Percentiles rank a stretch among this genome's conserved stretches.
These are phyloP conservation scores for Agaricus bisporus DNA, from an alignment of 768 basidiomycete species.

Conservation along the genomic window DNA sequence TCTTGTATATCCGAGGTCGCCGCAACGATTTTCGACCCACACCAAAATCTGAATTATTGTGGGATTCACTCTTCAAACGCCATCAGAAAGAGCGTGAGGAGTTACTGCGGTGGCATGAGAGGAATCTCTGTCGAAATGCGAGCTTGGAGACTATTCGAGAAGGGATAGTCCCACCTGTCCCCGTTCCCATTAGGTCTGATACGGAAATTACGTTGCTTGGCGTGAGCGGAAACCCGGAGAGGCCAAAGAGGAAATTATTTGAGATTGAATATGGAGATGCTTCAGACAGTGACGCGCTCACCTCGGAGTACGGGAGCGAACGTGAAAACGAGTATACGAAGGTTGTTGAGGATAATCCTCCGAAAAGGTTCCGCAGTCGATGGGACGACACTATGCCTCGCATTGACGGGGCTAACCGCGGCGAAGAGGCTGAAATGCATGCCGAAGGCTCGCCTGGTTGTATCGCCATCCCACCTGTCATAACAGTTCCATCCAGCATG, in stretches of 20 bases:
- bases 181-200: not conserved
- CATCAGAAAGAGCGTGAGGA: constrained; percentile 55
- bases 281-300: constrained; percentile 1
- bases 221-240: not conserved
- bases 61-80: constrained; percentile 58
- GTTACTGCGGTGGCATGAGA: constrained; percentile 45
- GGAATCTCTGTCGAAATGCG: constrained; percentile 17
- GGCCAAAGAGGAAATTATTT: constrained; percentile 1
- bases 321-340: constrained; percentile 4
- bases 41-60: constrained; percentile 36
- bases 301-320: constrained; percentile 7
- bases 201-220: not conserved
- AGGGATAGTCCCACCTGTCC: not conserved
- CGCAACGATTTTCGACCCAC: constrained; percentile 20
- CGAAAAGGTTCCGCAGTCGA: constrained; percentile 2
- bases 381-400: not conserved
- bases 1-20: constrained; percentile 22
- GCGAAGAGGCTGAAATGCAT: not conserved
- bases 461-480: not conserved
- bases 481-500: too few species aligned
- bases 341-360: constrained; percentile 4
- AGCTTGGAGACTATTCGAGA: constrained; percentile 12
- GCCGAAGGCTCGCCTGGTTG: not conserved
- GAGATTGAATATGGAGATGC: not conserved
- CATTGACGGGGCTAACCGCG: not conserved